Evolutionary conservation across 2,329 filamentous ascomycete species (phyloP).

Genomic region (Meredithiella fracta): DNA sequence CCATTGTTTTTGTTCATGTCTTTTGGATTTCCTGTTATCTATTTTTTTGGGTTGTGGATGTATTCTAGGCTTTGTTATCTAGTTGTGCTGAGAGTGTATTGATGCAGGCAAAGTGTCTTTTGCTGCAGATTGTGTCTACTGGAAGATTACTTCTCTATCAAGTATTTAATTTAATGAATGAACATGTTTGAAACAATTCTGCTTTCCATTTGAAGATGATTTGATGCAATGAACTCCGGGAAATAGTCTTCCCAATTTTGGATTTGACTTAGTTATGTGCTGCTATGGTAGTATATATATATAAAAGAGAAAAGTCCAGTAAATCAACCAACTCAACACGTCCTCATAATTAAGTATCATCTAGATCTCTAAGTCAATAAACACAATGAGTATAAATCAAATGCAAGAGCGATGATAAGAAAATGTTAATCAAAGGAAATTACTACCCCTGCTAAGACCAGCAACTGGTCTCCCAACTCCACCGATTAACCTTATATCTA

Average conservation of each 20-base stretch:
- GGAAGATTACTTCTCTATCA: background rate
- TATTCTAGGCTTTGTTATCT: constrained; percentile 7
- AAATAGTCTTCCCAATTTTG: background rate
- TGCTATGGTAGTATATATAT: constrained; percentile 3
- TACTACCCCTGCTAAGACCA: background rate
- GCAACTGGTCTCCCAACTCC: background rate
- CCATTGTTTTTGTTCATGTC: background rate
- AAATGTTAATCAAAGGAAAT: background rate
- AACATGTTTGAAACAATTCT: constrained; percentile 1
- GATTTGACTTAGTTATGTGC: background rate
- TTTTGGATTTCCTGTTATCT: background rate
- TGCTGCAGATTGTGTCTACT: background rate
- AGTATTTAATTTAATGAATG: constrained; percentile 11
- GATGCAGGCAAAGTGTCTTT: constrained; percentile 1
- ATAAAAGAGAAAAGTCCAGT: background rate
- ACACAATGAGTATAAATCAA: background rate
- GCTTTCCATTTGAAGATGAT: background rate
- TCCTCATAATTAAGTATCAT: background rate
- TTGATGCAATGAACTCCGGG: background rate
- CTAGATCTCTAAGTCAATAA: background rate
- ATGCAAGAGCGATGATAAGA: constrained; percentile 1
- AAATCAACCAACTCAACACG: background rate
- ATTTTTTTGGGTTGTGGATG: background rate
- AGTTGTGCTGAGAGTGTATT: constrained; percentile 6
- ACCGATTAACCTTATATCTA: constrained; percentile 18